Conservation (phyloP, 192 early-diverging fungal genomes). For the Umbelopsis sp. region DNA sequence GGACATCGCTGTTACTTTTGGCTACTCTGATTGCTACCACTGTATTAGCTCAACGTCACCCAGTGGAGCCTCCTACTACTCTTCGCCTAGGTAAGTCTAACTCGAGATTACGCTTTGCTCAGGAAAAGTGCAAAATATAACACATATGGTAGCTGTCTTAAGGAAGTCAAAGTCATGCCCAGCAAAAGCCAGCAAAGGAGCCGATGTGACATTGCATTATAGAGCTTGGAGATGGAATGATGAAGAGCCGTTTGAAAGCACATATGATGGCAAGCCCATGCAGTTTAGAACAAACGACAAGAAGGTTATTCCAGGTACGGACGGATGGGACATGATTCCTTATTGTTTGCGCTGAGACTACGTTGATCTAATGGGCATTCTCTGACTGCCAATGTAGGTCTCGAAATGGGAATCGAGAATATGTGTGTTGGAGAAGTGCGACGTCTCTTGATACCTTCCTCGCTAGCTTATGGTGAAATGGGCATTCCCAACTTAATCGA, state of each 20-base stretch:
- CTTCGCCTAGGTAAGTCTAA: not conserved
- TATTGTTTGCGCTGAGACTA: not conserved
- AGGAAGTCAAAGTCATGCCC: conserved; percentile 6
- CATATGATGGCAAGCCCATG: conserved; percentile 16
- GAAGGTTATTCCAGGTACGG: not conserved
- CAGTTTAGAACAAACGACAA: conserved; percentile 15
- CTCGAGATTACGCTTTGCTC: no score
- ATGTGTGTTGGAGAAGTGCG: conserved; percentile 36
- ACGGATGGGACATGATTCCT: not conserved
- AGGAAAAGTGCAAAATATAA: not conserved
- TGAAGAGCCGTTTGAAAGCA: conserved; percentile 23
- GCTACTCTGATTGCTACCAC: not conserved
- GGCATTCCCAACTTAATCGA: conserved; percentile 24
- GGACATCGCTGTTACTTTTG: not conserved
- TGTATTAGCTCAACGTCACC: conserved; percentile 3
- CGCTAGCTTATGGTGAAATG: conserved; percentile 30
- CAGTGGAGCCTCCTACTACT: not conserved
- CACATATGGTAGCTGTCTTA: conserved; percentile 2
- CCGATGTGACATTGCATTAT: conserved; percentile 24
- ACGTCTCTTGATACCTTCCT: conserved; percentile 29
- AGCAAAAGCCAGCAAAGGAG: conserved; percentile 3
- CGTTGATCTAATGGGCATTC: not conserved
- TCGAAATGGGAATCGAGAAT: conserved; percentile 29
- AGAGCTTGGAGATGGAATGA: conserved; percentile 25
- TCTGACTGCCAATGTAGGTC: conserved; percentile 1